Conservation (phyloP, 2,329 filamentous ascomycete species). For the Neonectria ditissima region DNA sequence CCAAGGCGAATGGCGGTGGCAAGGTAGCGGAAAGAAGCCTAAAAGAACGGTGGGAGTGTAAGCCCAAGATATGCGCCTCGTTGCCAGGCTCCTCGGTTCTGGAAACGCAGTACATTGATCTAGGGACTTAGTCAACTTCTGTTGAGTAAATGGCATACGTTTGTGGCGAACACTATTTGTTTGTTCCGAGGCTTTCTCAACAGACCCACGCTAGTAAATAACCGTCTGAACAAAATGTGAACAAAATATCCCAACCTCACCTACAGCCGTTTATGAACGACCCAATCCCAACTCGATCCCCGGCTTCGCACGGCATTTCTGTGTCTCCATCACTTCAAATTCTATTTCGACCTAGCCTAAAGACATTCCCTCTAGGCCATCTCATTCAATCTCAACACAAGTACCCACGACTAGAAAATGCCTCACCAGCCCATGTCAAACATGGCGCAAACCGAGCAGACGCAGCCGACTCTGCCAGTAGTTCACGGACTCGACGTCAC, state of each 20-base stretch:
- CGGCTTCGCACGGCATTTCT: too few relatives aligned
- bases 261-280: too few relatives aligned
- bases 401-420: background rate
- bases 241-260: too few relatives aligned
- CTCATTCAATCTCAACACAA: background rate
- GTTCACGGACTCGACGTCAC: conserved; percentile 25
- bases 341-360: background rate
- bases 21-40: background rate
- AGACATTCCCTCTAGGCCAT: background rate
- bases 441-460: background rate
- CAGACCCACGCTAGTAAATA: background rate
- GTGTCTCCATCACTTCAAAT: too few relatives aligned
- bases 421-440: background rate
- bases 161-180: background rate
- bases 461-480: background rate
- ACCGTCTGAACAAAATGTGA: too few relatives aligned
- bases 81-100: accelerated
- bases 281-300: too few relatives aligned
- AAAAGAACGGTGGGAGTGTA: conserved; percentile 23
- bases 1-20: background rate
- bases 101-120: background rate
- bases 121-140: background rate
- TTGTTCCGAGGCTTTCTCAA: too few relatives aligned
- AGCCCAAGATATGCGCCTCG: background rate
- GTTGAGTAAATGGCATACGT: background rate